Percentiles rank a stretch among this genome's conserved stretches.
These are phyloP conservation scores for Emmonsiellopsis sp. DNA, from an alignment of 2,329 filamentous ascomycete species.

Conservation along the genomic window DNA sequence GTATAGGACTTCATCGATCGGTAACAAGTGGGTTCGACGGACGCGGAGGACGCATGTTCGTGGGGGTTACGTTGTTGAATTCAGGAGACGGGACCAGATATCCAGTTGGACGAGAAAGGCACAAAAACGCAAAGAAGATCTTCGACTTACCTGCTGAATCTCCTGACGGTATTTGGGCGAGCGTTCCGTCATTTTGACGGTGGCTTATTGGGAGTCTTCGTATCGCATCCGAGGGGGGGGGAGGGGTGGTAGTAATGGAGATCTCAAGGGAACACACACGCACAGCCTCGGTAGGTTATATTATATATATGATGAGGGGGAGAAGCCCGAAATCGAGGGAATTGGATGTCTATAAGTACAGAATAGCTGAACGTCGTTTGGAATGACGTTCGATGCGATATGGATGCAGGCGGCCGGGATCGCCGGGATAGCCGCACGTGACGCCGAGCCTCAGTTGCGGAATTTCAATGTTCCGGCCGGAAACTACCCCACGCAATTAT, in stretches of 20 bases:
- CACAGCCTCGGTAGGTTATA: not conserved
- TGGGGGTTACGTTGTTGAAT: no score
- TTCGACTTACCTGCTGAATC: constrained; percentile 79
- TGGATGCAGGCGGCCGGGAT: not conserved
- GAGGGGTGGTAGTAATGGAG: not conserved
- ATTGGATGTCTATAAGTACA: not conserved
- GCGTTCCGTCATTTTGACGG: constrained; percentile 59
- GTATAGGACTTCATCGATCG: no score
- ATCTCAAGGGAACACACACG: not conserved
- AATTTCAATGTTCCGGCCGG: no score
- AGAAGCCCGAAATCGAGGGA: not conserved
- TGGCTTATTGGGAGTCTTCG: not conserved
- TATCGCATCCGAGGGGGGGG: not conserved
- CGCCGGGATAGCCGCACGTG: not conserved
- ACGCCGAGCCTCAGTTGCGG: not conserved
- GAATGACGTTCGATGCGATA: not conserved
- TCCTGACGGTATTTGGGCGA: constrained; percentile 89
- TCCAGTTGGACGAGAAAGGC: not conserved
- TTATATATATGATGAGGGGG: not conserved
- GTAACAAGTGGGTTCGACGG: no score
- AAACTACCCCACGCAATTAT: no score
- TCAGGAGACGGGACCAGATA: not conserved
- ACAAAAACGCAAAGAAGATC: not conserved
- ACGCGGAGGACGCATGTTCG: no score
- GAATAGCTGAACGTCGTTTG: not conserved